These are phyloP conservation scores for Cercospora citrullina DNA, from an alignment of 2,329 filamentous ascomycete species.

Conservation along the genomic window DNA sequence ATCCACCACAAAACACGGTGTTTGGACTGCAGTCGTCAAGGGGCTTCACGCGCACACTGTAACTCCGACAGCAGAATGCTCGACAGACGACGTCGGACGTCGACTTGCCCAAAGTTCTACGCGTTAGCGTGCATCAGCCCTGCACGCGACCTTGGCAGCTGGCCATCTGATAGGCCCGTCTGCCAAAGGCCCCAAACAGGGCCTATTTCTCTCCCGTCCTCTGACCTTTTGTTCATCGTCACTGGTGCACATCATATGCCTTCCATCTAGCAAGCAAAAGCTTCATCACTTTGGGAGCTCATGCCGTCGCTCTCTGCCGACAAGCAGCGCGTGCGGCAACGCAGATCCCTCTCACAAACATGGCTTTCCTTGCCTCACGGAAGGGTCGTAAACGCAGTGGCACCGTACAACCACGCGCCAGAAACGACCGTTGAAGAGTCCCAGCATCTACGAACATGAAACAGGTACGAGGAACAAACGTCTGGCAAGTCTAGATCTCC, in stretches of 20 bases:
- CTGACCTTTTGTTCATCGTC: conserved; percentile 16
- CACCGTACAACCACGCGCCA: conserved; percentile 2
- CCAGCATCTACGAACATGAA: not conserved
- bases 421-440: conserved; percentile 1
- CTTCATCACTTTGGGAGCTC: not conserved
- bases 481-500: not conserved
- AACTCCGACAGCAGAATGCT: conserved; percentile 6
- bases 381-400: not conserved
- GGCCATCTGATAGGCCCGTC: conserved; percentile 6
- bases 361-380: not conserved
- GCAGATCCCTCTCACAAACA: not conserved
- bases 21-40: conserved; percentile 9
- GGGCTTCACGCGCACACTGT: conserved; percentile 6
- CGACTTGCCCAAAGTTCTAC: not conserved
- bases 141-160: conserved; percentile 4
- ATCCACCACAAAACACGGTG: not conserved
- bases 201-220: conserved; percentile 6
- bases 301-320: not conserved
- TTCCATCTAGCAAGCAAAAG: not conserved
- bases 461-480: not conserved
- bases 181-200: not conserved
- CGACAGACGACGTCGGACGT: conserved; percentile 11
- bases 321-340: not conserved
- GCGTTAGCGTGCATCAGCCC: conserved; percentile 7
- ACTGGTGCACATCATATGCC: conserved; percentile 8